Base-by-base conservation (phyloP, 805 yeast genomes). In the Starmerella davenportii region DNA sequence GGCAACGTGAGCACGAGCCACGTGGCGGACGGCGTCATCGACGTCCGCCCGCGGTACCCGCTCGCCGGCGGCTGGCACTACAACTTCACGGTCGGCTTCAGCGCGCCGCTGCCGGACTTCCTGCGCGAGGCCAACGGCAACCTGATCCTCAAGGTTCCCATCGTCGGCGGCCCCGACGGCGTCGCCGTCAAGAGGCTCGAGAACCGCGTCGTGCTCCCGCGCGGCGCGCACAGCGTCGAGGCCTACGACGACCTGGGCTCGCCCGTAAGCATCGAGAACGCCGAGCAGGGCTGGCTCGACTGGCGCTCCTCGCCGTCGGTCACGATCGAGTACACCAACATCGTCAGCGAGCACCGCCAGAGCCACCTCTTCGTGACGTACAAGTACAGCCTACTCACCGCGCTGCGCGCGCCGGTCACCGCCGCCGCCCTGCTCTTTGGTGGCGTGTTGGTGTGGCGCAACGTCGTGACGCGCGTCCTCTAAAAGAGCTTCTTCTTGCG, bases 51-150 rank as follows among this genome's bases (percentile, higher is more conserved):
- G 40, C 70, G 98, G 57, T 90, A 65, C 64, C 98, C 98, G n/a
- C 56, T 90, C 5, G 79, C 81, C 59, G 98, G 98, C 36, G 92
- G 85, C 32, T 90, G 98, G 98, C 69, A 75, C 51, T 87, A 82
- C 60, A 82, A 87, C 60, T 90, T 81, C 65, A 90, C 96, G 18
- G 59, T 87, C 49, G 96, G 96, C n/a, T 90, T 94, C 94, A 71
- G 76, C 36, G 69, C 72, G 46, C 61, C 65, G 17, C 59, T 85
- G 31, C 51, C 61, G 14, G 60, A 70, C 34, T 75, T 67, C 47
- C 63, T 79, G 38, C 72, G 60, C 48, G 51, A 56, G 30, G 48
- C 64, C 15, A 61, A 62, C 9, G 60, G 59, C 15, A 74, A 70
- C 42, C 57, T 63, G 13, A 53, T 78, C 11, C 60, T 79, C 24